Evolutionary conservation across 2,329 filamentous ascomycete genomes (phyloP).

Genomic region (Colletotrichum abscissum): DNA sequence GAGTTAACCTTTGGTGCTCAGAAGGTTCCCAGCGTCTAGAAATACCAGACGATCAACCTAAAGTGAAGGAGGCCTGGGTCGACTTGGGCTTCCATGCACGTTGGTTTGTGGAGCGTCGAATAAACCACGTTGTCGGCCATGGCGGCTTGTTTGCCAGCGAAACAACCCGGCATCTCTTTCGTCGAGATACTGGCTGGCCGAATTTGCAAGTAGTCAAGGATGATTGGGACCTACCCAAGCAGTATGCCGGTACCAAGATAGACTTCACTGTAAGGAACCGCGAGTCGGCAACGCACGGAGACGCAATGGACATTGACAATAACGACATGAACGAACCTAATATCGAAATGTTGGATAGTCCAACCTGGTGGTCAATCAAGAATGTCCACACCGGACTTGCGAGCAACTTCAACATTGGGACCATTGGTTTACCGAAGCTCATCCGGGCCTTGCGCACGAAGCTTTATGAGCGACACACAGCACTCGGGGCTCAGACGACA

Average conservation of each 20-base stretch:
- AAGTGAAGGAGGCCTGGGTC: neutral
- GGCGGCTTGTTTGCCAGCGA: neutral
- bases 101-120: neutral
- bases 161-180: neutral
- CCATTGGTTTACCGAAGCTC: neutral
- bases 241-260: no score
- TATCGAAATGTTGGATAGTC: neutral
- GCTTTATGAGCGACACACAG: neutral
- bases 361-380: neutral
- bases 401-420: neutral
- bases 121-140: neutral
- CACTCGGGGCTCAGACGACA: neutral
- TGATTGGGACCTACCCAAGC: conserved; percentile 1
- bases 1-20: neutral
- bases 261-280: neutral
- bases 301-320: neutral
- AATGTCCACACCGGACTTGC: neutral
- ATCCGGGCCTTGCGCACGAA: neutral
- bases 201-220: neutral
- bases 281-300: no score
- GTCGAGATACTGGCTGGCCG: neutral
- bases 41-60: neutral
- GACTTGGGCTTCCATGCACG: conserved; percentile 13
- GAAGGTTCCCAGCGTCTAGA: neutral
- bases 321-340: neutral